These are phyloP conservation scores for Sanghuangporus weigelae DNA, from an alignment of 1,284 basidiomycete species.

Conservation along the genomic window DNA sequence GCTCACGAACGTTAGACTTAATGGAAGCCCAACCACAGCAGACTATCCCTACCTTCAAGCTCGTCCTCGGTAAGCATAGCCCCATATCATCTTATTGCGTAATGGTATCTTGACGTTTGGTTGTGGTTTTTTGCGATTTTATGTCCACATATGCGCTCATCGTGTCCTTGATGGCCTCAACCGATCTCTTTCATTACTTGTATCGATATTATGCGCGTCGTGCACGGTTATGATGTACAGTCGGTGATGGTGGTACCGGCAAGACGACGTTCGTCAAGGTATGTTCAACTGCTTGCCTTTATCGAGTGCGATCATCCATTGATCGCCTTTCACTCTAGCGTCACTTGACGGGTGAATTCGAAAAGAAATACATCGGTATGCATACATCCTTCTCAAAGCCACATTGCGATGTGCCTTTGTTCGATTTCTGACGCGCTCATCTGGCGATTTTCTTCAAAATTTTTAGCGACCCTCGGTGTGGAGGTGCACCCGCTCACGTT, in stretches of 20 bases:
- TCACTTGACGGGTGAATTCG: constrained; percentile 99
- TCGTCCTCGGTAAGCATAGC: constrained; percentile 81
- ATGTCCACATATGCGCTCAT: constrained; percentile 22
- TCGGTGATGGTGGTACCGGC: constrained; percentile 97
- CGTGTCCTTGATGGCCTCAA: constrained; percentile 14
- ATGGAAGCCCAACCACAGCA: constrained; percentile 5
- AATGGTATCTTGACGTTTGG: constrained; percentile 22
- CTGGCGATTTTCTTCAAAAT: constrained; percentile 19
- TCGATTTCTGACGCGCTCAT: constrained; percentile 17
- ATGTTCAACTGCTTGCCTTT: constrained; percentile 25
- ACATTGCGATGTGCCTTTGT: neutral
- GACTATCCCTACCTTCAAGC: constrained; percentile 92
- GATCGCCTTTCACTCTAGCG: constrained; percentile 62
- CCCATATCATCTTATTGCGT: neutral
- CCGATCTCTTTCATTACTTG: neutral
- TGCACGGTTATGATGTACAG: constrained; percentile 36
- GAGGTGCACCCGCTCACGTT: constrained; percentile 97
- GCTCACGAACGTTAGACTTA: constrained; percentile 39
- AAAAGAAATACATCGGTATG: constrained; percentile 99
- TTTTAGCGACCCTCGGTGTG: constrained; percentile 93
- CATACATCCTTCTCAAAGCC: constrained; percentile 15
- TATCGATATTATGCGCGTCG: constrained; percentile 10
- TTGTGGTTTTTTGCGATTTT: constrained; percentile 6
- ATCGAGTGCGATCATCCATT: constrained; percentile 45
- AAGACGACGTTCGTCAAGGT: constrained; percentile 99